Base-by-base conservation (phyloP, 495 filamentous ascomycete species). In the Neurospora discreta region DNA sequence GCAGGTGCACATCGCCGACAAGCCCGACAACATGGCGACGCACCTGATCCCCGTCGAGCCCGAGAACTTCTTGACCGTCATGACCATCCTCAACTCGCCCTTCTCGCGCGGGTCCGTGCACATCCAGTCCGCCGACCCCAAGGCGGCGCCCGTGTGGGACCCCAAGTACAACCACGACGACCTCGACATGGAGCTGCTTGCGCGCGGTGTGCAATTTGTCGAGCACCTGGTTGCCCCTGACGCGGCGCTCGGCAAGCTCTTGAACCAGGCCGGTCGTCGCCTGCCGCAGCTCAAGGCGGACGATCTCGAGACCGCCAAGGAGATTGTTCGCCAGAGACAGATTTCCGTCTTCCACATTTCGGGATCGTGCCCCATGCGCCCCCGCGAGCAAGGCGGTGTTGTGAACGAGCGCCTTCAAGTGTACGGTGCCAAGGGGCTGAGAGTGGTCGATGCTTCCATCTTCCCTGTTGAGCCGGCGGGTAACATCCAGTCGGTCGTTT, bases 81-180 rank as follows among this genome's bases (percentile, higher is more conserved):
- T 78, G 69, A 77, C 78, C 13, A 79, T 83, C 69, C 77, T 83
- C 15, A 79, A 82, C 26, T 83, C 87, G 30, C 87, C 88, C 3
- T 85, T 89, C 40, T 87, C 87, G 3, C 85, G 88, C 11, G 89
- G 89, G 5, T 86, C 76, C 44, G 83, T 90, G 68, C 89, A 90
- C 74, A 87, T 89, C 75, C 16, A 44, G 42, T 82, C 81, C 10
- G 43, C 79, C 8, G 77, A 85, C 65, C 72, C 82, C 0, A 60
- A 46, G 0, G 75, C 72, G 5, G 69, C 79, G n/a, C 85, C 88
- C 0, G 44, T 72, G 1, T 85, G 87, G 73, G 84, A 90, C 71
- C 87, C 87, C 1, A 84, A 81, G 20, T 90, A 87, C 74, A 83
- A 87, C 74, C 80, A 82, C 69, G 77, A 89, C 70, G 81, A 83